phyloP scores from a whole-genome alignment of 192 early-diverging fungal species.

The Pilaira anomala region DNA sequence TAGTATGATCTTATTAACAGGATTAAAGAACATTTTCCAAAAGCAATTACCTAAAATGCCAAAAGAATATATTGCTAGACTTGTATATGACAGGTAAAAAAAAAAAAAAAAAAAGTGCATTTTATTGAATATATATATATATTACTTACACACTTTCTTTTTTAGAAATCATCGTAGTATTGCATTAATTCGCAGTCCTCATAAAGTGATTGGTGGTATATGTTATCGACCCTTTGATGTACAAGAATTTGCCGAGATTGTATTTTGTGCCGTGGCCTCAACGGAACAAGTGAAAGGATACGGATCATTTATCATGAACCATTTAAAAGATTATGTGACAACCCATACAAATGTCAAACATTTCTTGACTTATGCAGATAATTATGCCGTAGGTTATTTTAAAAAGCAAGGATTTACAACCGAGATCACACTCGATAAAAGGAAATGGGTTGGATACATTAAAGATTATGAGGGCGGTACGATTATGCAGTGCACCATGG shows the following conservation, averaged over 20 bases:
- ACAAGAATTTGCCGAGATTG: conserved; percentile 94
- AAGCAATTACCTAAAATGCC: conserved; percentile 99
- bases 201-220: conserved; percentile 89
- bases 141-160: no score
- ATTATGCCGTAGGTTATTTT: conserved; percentile 97
- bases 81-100: conserved; percentile 85
- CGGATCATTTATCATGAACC: conserved; percentile 90
- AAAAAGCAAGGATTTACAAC: conserved; percentile 98
- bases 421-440: conserved; percentile 90
- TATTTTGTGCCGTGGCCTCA: conserved; percentile 91
- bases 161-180: conserved; percentile 79
- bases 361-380: conserved; percentile 97
- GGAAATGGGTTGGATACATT: conserved; percentile 96
- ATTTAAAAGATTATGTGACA: conserved; percentile 90
- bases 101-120: not conserved
- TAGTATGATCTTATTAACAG: conserved; percentile 86
- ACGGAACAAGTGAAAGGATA: conserved; percentile 94
- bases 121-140: not conserved
- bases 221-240: conserved; percentile 86
- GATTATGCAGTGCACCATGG: conserved; percentile 94
- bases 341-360: conserved; percentile 68
- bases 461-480: conserved; percentile 99
- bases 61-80: conserved; percentile 92
- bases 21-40: conserved; percentile 93
- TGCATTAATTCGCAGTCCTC: conserved; percentile 65